Conservation (phyloP, 83 land plant species). For the Picea mariana region DNA sequence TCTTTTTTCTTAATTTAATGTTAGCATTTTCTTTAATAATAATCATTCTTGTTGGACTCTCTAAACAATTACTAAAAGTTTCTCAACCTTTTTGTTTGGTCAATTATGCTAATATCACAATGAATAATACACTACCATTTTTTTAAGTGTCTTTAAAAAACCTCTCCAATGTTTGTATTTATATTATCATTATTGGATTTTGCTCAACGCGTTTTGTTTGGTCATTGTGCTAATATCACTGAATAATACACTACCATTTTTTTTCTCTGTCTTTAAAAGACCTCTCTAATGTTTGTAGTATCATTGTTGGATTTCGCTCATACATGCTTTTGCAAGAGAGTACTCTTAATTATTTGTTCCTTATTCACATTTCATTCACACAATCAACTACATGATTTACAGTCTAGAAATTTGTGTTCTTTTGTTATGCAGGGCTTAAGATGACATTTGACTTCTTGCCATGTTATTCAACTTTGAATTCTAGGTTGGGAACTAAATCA, state of each 20-base stretch:
- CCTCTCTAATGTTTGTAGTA: not conserved
- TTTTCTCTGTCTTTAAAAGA: not conserved
- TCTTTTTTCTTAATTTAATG: not conserved
- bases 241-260: not conserved
- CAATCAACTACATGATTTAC: not conserved
- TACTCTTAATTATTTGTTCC: not conserved
- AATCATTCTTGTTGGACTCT: not conserved
- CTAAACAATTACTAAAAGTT: constrained; percentile 71
- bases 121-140: constrained; percentile 10
- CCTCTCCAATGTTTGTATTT: not conserved
- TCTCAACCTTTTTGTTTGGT: constrained; percentile 82
- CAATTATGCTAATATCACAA: constrained; percentile 73
- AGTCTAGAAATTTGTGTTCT: not conserved
- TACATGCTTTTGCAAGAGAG: not conserved
- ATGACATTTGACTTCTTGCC: constrained; percentile 55
- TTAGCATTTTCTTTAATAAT: not conserved
- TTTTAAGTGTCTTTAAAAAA: not conserved
- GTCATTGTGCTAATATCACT: constrained; percentile 73
- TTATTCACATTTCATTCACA: not conserved
- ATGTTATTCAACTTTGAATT: constrained; percentile 83
- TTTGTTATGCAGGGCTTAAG: constrained; percentile 64
- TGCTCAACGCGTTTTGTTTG: constrained; percentile 58
- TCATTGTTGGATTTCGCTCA: not conserved
- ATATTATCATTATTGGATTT: not conserved
- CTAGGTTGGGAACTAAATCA: constrained; percentile 57